Base-by-base conservation (phyloP, 306 rosid species). In the Carpinus fangiana region DNA sequence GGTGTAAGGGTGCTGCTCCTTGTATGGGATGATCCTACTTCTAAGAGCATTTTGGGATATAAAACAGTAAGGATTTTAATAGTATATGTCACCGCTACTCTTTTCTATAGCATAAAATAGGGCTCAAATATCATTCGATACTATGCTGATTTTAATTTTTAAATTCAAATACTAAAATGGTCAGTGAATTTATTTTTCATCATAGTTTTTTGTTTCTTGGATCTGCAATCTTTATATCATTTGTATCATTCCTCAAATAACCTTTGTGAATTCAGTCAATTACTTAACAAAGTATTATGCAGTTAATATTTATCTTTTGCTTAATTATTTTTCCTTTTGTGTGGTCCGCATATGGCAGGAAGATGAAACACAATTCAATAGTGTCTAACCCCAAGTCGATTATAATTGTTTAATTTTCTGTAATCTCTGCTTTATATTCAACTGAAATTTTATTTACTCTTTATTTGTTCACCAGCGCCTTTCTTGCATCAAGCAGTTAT, bases 1-100 rank as follows among this genome's bases (percentile, higher is more conserved):
- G 97, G 97, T 79, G 95, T 90, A 53, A 89, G 93, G 84, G 97
- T 94, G 73, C 76, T 92, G 82, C 93, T 94, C 43, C 97, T 94
- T 78, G 87, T 94, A 53, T 94, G 97, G 97, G 98, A 90, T 71
- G 97, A 94, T 87, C 98, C 97, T 59, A 90, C 95, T 77, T 94
- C 98, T 43, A 80, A 55, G 10, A 90, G 89, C 78, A 21, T 92
- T 62, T 77, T 92, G 85, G 97, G 97, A 78, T 66, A 75, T 73
- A 88, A 83, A 85, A 86, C 87, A 84, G 97, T 93, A 85, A 72
- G 79, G n/a, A 68, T 59, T 21, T 41, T 78, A 68, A 23, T 54
- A 70, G 60, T 72, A 60, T 81, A 3, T 41, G 51, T 18, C 77
- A 62, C 62, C 48, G 38, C 8, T 13, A 64, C 31, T 59, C 62